Base-by-base conservation (phyloP, 2,329 filamentous ascomycete species). In the Clarireedia monteithiana region DNA sequence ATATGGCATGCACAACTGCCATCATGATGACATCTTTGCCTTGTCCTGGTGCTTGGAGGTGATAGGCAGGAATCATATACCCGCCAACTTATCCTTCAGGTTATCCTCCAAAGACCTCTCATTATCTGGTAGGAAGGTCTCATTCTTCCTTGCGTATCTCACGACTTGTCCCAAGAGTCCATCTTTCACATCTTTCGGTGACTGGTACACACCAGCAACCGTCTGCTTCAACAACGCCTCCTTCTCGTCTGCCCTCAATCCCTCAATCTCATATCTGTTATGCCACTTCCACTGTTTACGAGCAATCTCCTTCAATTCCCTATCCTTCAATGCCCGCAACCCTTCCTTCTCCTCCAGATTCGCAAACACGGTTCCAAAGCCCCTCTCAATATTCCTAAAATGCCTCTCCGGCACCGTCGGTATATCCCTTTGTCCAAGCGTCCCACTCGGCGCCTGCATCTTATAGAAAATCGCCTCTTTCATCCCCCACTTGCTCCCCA, bases 61-160 rank as follows among this genome's bases (percentile, higher is more conserved):
- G 2, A 34, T 34, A 12, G 12, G 30, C 9, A 34, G n/a, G 20
- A 30, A 27, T 51, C 42, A 44, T 51, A 53, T 17, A 17, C 12
- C 26, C 26, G 39, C 15, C 12, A 51, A 40, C 38, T 69, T 47
- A 36, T 60, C 51, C 27, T 48, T 53, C 42, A 70, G 26, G 60
- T 68, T 70, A 34, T 59, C 63, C 48, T 64, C 60, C 40, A 70
- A 59, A 24, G 60, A 61, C 49, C 58, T 62, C 27, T 57, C 53
- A 57, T 69, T 62, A 24, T 55, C 59, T 36, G 65, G 58, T 27
- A 69, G 56, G 58, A 67, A 69, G 17, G 68, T 68, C 62, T 66
- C 64, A 39, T 70, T 70, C 55, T 61, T 61, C 27, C 57, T 62
- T 14, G 62, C 57, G 36, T 65, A 60, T 6, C 51, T 59, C n/a